A percentile compares a stretch with the other conserved stretches of the same genome.
phyloP scores from a whole-genome alignment of 306 rosid genomes.

The Chamaecrista fasciculata region DNA sequence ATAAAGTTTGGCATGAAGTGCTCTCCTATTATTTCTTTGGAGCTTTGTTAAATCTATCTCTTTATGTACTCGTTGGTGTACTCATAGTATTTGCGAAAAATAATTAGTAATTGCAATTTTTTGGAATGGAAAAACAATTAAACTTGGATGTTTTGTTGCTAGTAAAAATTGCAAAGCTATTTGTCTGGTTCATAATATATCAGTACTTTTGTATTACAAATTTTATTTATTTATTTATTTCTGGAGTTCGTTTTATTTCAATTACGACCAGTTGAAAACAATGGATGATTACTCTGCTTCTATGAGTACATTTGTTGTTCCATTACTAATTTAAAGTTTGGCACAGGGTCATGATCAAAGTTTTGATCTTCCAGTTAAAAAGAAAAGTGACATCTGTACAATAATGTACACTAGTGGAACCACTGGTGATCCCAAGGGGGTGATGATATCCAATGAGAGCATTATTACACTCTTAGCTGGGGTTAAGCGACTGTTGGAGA shows the following conservation, averaged over 20 bases:
- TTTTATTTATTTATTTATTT: neutral
- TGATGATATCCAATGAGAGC: constrained; percentile 78
- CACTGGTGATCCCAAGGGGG: constrained; percentile 97
- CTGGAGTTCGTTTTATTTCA: neutral
- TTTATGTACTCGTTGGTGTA: neutral
- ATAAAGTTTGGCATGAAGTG: constrained; percentile 11
- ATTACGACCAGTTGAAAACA: neutral
- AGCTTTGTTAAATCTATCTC: neutral
- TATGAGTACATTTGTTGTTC: constrained; percentile 15
- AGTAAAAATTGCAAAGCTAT: neutral
- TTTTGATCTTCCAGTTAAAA: constrained; percentile 73
- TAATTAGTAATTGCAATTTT: neutral
- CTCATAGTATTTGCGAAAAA: neutral
- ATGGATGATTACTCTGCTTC: neutral
- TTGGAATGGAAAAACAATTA: neutral
- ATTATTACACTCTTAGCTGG: constrained; percentile 67
- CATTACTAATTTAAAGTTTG: constrained; percentile 33
- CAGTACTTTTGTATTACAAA: neutral
- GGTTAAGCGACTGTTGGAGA: constrained; percentile 39
- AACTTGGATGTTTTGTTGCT: neutral
- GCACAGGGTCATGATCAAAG: constrained; percentile 57
- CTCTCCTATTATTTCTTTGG: neutral
- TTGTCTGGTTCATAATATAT: neutral
- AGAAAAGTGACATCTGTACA: constrained; percentile 75
- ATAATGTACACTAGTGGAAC: constrained; percentile 99